Percentiles rank a stretch among this genome's conserved stretches.
Evolutionary conservation across 2,329 filamentous ascomycete genomes (phyloP).

Genomic region (Curvularia eragrostidis): DNA sequence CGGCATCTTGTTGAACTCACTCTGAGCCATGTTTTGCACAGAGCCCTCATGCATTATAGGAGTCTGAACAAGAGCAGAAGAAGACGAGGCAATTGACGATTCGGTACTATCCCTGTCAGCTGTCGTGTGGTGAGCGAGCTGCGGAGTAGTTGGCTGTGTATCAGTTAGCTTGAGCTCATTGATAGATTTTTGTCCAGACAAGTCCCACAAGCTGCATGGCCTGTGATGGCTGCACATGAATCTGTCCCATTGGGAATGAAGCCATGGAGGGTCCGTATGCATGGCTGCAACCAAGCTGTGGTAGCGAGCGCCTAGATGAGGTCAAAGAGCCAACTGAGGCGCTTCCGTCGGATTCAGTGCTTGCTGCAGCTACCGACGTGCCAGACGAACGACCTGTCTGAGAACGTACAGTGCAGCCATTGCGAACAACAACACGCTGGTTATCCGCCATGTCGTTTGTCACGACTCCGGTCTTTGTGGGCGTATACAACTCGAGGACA

Average conservation of each 20-base stretch:
- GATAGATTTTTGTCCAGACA: neutral
- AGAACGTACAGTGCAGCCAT: conserved; percentile 4
- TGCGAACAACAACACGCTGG: conserved; percentile 1
- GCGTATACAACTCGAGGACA: conserved; percentile 16
- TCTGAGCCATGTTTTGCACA: conserved; percentile 7
- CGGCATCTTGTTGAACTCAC: conserved; percentile 4
- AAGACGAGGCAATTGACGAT: conserved; percentile 4
- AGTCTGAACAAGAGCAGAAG: neutral
- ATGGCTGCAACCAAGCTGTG: conserved; percentile 4
- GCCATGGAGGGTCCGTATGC: neutral
- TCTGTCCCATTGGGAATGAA: conserved; percentile 11
- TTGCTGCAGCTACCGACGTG: conserved; percentile 8
- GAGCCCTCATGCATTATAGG: conserved; percentile 10
- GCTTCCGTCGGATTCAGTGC: conserved; percentile 17
- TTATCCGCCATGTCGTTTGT: neutral
- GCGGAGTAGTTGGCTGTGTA: conserved; percentile 9
- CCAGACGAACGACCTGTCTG: conserved; percentile 13
- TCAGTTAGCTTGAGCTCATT: neutral
- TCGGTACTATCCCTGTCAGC: neutral
- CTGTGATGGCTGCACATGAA: conserved; percentile 1
- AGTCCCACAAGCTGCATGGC: conserved; percentile 18
- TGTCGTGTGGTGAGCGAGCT: conserved; percentile 7
- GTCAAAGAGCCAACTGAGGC: conserved; percentile 17
- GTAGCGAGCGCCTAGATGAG: conserved; percentile 22
- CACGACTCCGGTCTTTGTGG: conserved; percentile 4